These are phyloP conservation scores for Bruguiera parviflora DNA, from an alignment of 345 rosid genomes.

Conservation along the genomic window DNA sequence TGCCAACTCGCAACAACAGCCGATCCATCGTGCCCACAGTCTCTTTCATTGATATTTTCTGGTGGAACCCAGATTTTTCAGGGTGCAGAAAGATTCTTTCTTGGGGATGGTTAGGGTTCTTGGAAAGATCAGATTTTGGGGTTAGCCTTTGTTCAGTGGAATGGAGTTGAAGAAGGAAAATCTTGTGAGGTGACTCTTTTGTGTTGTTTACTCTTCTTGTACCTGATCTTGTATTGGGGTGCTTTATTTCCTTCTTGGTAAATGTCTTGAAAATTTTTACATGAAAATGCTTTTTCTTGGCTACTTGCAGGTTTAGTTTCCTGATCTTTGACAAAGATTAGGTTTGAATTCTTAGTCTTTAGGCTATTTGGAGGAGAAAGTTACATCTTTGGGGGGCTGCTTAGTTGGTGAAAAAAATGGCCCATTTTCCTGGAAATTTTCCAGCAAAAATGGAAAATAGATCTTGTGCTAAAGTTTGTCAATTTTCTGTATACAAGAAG, in stretches of 20 bases:
- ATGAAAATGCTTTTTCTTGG: neutral
- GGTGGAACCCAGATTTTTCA: neutral
- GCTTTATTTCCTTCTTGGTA: slow-evolving; percentile 10
- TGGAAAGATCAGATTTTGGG: slow-evolving; percentile 5
- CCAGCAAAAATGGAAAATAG: no score
- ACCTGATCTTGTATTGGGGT: slow-evolving; percentile 16
- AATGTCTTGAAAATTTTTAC: neutral
- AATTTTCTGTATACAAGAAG: no score
- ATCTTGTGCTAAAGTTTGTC: no score
- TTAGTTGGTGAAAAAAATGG: no score
- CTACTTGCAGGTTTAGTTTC: neutral
- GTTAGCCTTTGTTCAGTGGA: neutral
- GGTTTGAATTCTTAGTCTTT: neutral
- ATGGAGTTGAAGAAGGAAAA: slow-evolving; percentile 66
- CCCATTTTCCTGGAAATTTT: no score
- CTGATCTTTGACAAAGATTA: neutral
- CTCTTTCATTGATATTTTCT: no score
- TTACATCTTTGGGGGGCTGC: neutral
- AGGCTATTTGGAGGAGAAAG: neutral
- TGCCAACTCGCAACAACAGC: no score
- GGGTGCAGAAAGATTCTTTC: neutral
- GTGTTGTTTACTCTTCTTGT: neutral
- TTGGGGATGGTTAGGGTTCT: neutral
- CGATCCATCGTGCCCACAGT: no score
- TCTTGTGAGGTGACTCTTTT: slow-evolving; percentile 47